Evolutionary conservation across 352 stramenopile species (phyloP), one percentile per base, ranked within the genome.

Genomic region (Globisporangium spinosum): DNA sequence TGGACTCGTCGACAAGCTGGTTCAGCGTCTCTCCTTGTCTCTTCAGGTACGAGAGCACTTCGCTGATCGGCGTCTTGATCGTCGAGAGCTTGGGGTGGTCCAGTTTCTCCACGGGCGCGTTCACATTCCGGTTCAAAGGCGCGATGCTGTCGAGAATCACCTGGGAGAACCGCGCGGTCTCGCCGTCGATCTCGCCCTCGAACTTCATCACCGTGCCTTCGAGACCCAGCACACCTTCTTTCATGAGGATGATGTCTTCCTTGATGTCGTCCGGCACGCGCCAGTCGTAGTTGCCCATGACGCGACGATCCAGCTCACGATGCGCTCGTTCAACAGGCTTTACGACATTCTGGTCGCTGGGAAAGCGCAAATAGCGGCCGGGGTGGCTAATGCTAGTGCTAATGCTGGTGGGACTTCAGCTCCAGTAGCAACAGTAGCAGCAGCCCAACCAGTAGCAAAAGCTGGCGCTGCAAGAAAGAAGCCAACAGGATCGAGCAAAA

Each of bases 221-320:
- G 1, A 98, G 76, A 47, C 83, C 89, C 47, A 91, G 69, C 1
- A 98, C 91, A 7, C 93, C 89, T 70, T 98, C 90, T 40, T 98
- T 97, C 83, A 98, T 93, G 51, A 98, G 87, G 58, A 97, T 90
- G 58, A 98, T 95, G 63, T 97, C 80, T 60, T 97, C 93, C 61
- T 97, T 96, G 67, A 98, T 85, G 27, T 98, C 81, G 38, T 98
- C 94, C 0, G 92, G 89, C 2, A 98, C 79, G 17, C 84, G 77
- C 95, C 94, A 98, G 8, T 89, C 77, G 69, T 97, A 94, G 40
- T 93, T 92, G 47, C 97, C 89, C 91, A 98, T 97, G 51, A 95
- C 51, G 87, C 91, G 25, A 93, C 92, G 0, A 90, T 97, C 49
- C 85, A 95, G 67, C 80, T 97, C 55, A 94, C 90, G 0, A 76